phyloP scores from a whole-genome alignment of 805 yeast genomes.

The Pichia scutulata region DNA sequence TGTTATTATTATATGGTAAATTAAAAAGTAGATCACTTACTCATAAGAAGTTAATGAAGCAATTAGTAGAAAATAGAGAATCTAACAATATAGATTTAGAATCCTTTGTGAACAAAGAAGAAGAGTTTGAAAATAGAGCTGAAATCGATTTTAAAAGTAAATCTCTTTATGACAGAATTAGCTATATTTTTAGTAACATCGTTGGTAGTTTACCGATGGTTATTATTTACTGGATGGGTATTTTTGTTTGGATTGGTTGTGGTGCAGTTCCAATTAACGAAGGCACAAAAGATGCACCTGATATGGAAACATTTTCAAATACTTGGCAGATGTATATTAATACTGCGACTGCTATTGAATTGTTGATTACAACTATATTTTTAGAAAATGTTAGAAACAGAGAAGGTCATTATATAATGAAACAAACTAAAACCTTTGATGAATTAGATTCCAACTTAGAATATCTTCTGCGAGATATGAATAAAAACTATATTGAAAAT shows the following conservation, averaged over 20 bases:
- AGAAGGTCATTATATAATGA: slow-evolving; percentile 18
- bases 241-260: slow-evolving; percentile 31
- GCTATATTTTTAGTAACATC: slow-evolving; percentile 16
- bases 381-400: slow-evolving; percentile 33
- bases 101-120: not conserved
- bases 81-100: not conserved
- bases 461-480: slow-evolving; percentile 1
- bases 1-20: slow-evolving; percentile 22
- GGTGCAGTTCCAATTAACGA: slow-evolving; percentile 24
- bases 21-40: slow-evolving; percentile 25
- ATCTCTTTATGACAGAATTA: slow-evolving; percentile 28
- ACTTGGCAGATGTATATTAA: slow-evolving; percentile 35
- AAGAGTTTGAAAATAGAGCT: not conserved
- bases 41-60: slow-evolving; percentile 14
- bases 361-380: slow-evolving; percentile 28
- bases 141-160: slow-evolving; percentile 17
- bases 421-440: slow-evolving; percentile 14
- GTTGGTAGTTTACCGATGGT: slow-evolving; percentile 28
- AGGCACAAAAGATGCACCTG: slow-evolving; percentile 5
- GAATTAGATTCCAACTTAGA: slow-evolving; percentile 28
- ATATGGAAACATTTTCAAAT: slow-evolving; percentile 23
- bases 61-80: slow-evolving; percentile 1
- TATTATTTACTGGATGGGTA: slow-evolving; percentile 32
- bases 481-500: slow-evolving; percentile 15
- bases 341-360: slow-evolving; percentile 32